Percentiles rank a stretch among this genome's conserved stretches.
These are phyloP conservation scores for Fusarium anguioides DNA, from an alignment of 2,329 filamentous ascomycete species.

Conservation along the genomic window DNA sequence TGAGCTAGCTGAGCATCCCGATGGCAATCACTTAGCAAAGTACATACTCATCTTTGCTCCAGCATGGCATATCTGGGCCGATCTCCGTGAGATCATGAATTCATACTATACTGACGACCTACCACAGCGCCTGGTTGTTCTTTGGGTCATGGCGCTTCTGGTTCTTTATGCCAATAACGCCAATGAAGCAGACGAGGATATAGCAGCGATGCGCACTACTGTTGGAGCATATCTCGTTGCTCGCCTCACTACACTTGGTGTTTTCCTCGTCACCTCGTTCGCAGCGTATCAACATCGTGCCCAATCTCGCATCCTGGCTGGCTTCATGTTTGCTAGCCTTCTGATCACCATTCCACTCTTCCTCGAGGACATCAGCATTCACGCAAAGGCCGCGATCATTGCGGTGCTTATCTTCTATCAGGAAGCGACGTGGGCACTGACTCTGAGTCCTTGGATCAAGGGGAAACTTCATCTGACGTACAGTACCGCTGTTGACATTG, in stretches of 20 bases:
- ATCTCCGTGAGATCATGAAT: conserved; percentile 63
- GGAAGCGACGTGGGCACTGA: conserved; percentile 57
- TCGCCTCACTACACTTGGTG: conserved; percentile 54
- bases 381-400: conserved; percentile 56
- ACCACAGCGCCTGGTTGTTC: conserved; percentile 57
- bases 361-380: conserved; percentile 54
- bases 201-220: conserved; percentile 57
- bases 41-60: conserved; percentile 61
- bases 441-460: conserved; percentile 58
- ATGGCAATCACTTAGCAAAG: conserved; percentile 57
- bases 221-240: conserved; percentile 60
- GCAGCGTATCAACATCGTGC: conserved; percentile 59
- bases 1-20: conserved; percentile 58
- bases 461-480: conserved; percentile 55
- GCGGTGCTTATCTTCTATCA: conserved; percentile 56
- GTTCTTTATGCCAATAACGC: conserved; percentile 63
- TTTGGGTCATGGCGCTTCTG: conserved; percentile 63
- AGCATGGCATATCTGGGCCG: conserved; percentile 63
- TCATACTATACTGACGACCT: conserved; percentile 64
- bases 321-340: conserved; percentile 55
- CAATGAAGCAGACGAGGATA: conserved; percentile 54
- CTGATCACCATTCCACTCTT: conserved; percentile 58
- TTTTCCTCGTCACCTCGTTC: conserved; percentile 57
- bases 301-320: conserved; percentile 58
- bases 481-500: conserved; percentile 61